Conservation (phyloP, 305 asterid genomes). For the Galium porrigens region DNA sequence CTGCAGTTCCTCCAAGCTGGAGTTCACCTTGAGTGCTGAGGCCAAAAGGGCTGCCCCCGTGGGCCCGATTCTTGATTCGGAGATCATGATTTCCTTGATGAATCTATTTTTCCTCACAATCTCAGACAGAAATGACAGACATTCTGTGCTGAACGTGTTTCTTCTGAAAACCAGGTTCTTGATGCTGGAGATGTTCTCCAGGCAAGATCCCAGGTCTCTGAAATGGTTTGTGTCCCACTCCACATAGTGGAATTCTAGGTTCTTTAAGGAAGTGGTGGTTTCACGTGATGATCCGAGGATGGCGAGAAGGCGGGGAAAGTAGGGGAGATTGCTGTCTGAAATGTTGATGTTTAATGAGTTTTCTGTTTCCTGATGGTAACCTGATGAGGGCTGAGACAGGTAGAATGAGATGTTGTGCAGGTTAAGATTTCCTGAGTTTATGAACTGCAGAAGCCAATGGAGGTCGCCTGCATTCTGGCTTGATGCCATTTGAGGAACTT, state of each 20-base stretch:
- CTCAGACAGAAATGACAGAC: constrained; percentile 40
- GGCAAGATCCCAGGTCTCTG: constrained; percentile 27
- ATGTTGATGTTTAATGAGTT: constrained; percentile 39
- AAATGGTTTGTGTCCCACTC: constrained; percentile 47
- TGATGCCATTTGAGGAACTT: constrained; percentile 30
- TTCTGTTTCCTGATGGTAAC: constrained; percentile 42
- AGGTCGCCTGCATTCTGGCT: constrained; percentile 28
- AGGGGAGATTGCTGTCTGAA: constrained; percentile 18
- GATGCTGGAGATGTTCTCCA: constrained; percentile 26
- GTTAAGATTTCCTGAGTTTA: constrained; percentile 28
- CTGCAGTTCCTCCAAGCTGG: constrained; percentile 44
- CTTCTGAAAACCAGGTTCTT: constrained; percentile 34
- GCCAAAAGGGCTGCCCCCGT: constrained; percentile 45
- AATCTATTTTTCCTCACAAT: constrained; percentile 27
- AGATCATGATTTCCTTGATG: constrained; percentile 35
- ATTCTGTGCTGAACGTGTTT: constrained; percentile 35
- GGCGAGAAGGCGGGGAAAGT: constrained; percentile 37
- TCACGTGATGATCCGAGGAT: constrained; percentile 19
- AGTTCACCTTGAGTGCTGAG: constrained; percentile 43
- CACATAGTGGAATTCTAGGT: constrained; percentile 49
- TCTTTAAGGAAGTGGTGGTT: constrained; percentile 21
- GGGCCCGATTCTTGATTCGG: constrained; percentile 56
- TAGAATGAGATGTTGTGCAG: constrained; percentile 43
- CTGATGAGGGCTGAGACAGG: constrained; percentile 41
- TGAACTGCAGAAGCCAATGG: constrained; percentile 34